Conservation (phyloP, 1,284 basidiomycete species). For the Heterobasidion annosum region DNA sequence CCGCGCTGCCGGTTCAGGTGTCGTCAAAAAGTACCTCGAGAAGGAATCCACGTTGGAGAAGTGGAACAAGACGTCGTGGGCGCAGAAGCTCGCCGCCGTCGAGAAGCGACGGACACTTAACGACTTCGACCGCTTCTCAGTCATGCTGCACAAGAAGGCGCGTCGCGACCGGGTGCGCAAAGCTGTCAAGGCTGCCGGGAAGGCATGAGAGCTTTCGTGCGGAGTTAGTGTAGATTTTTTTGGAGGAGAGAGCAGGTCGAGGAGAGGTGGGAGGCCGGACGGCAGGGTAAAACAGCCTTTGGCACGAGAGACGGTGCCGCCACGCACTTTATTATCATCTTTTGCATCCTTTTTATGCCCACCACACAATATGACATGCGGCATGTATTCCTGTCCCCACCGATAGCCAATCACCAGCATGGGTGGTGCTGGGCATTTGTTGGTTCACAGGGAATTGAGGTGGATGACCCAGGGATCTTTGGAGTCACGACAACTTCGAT, state of each 20-base stretch:
- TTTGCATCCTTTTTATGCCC: constrained; percentile 1
- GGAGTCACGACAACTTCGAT: too few relatives aligned
- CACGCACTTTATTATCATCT: background rate
- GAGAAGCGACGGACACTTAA: constrained; percentile 71
- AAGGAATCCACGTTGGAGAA: constrained; percentile 68
- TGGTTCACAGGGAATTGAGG: background rate
- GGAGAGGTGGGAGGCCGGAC: background rate
- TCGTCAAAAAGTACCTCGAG: constrained; percentile 84
- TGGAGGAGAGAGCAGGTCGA: background rate
- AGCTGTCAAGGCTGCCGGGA: constrained; percentile 40
- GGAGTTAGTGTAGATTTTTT: background rate
- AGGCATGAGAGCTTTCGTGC: constrained; percentile 22
- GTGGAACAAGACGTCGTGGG: constrained; percentile 87
- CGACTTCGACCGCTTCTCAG: constrained; percentile 87
- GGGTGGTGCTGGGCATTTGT: background rate
- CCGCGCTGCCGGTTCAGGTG: constrained; percentile 77
- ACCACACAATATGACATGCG: constrained; percentile 6
- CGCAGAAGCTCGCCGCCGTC: constrained; percentile 79
- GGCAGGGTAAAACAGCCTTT: background rate
- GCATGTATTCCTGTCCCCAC: background rate
- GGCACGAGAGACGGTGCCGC: background rate
- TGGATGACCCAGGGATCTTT: background rate
- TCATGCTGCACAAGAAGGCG: constrained; percentile 72
- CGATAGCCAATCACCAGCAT: background rate
- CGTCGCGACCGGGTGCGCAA: constrained; percentile 67